Conservation (phyloP, 768 basidiomycete genomes). For the Psilocybe cyanescens region DNA sequence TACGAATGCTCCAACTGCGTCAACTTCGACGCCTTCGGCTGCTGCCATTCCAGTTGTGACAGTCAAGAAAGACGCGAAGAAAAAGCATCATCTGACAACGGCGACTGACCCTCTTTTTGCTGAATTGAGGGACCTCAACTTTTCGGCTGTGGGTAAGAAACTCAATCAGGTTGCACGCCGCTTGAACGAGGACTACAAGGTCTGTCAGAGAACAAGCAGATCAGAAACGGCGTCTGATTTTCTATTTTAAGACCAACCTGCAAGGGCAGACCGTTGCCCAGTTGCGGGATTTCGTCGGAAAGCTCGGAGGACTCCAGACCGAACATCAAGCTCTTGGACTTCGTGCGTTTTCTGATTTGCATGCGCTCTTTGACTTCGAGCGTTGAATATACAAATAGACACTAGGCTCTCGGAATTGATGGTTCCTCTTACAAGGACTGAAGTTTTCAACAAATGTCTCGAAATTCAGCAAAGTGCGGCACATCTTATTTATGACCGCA, state of each 20-base stretch:
- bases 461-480: conserved; percentile 92
- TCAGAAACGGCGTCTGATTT: conserved; percentile 2
- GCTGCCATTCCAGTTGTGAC: conserved; percentile 47
- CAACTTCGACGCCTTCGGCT: conserved; percentile 37
- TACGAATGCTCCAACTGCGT: conserved; percentile 42
- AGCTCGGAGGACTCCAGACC: conserved; percentile 87
- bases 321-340: conserved; percentile 90
- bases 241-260: conserved; percentile 63
- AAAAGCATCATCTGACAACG: conserved; percentile 86
- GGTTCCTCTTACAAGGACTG: conserved; percentile 80
- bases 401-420: conserved; percentile 94
- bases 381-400: conserved; percentile 51
- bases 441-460: conserved; percentile 88
- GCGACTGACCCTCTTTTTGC: conserved; percentile 78
- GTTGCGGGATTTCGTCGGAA: conserved; percentile 93
- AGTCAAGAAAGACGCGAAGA: conserved; percentile 79
- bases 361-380: conserved; percentile 31
- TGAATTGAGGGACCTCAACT: conserved; percentile 90
- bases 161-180: conserved; percentile 82
- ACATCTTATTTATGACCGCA: conserved; percentile 2
- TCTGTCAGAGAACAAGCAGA: conserved; percentile 28
- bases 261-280: conserved; percentile 92
- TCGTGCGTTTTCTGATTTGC: conserved; percentile 64
- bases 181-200: conserved; percentile 93
- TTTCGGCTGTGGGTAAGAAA: conserved; percentile 83